Conservation (phyloP, 148 eudicot species). For the Euryodendron excelsum region DNA sequence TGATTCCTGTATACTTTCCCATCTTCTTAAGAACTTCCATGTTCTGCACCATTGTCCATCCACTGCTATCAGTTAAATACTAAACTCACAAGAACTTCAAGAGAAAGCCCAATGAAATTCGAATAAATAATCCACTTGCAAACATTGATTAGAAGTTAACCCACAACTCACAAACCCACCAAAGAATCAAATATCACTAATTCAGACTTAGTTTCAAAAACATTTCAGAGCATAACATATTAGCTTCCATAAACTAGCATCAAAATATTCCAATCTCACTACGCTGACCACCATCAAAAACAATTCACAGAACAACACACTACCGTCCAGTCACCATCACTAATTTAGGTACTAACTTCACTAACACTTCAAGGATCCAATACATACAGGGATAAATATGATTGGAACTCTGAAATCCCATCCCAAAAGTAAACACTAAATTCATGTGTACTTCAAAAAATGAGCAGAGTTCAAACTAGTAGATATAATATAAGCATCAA, state of each 20-base stretch:
- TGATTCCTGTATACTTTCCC: slow-evolving; percentile 77
- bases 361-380: background rate
- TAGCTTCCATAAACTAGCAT: background rate
- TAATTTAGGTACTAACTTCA: background rate
- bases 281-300: background rate
- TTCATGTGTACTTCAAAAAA: background rate
- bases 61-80: slow-evolving; percentile 10
- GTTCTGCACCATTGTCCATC: slow-evolving; percentile 43
- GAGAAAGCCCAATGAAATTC: background rate
- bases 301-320: background rate
- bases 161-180: background rate
- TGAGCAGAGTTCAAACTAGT: background rate
- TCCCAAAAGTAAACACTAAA: background rate
- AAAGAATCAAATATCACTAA: background rate
- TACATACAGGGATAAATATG: background rate
- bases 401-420: background rate
- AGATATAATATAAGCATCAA: background rate
- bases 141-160: background rate
- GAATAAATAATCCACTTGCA: background rate
- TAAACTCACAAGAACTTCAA: background rate
- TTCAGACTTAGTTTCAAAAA: background rate
- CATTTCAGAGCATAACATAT: background rate
- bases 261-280: too few relatives aligned
- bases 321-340: background rate
- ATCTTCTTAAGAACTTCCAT: slow-evolving; percentile 76